phyloP scores from a whole-genome alignment of 2,329 filamentous ascomycete genomes.

The Bisporella sp. region DNA sequence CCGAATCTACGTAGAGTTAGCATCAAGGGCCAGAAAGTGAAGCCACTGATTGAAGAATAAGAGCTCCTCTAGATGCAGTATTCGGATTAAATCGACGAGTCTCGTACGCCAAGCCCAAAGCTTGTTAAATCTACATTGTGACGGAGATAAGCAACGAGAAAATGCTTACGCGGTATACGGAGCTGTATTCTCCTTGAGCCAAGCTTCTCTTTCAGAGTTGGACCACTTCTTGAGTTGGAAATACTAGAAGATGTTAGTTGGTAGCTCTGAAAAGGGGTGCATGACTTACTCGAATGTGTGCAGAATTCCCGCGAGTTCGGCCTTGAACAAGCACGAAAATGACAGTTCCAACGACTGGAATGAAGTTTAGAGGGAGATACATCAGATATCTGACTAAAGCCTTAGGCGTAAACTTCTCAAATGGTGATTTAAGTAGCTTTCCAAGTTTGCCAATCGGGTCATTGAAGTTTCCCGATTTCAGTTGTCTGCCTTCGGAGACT shows the following conservation, averaged over 20 bases:
- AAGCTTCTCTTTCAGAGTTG: slow-evolving; percentile 54
- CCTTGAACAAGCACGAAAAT: slow-evolving; percentile 76
- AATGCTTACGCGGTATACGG: slow-evolving; percentile 71
- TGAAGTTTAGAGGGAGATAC: slow-evolving; percentile 87
- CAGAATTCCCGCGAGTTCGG: slow-evolving; percentile 27
- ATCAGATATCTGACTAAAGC: slow-evolving; percentile 60
- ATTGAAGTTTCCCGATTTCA: slow-evolving; percentile 48
- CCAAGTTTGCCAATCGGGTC: slow-evolving; percentile 50
- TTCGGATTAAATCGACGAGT: too few species aligned
- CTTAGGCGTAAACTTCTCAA: slow-evolving; percentile 48
- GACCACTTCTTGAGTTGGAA: slow-evolving; percentile 89
- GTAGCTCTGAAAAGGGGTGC: not conserved
- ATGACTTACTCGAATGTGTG: slow-evolving; percentile 47
- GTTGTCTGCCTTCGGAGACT: slow-evolving; percentile 66
- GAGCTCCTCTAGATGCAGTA: too few species aligned
- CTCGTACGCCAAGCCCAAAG: too few species aligned
- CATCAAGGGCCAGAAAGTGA: too few species aligned
- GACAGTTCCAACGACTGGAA: slow-evolving; percentile 78
- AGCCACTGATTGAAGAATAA: too few species aligned
- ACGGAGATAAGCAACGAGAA: too few species aligned
- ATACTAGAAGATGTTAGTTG: slow-evolving; percentile 46
- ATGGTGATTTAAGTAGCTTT: slow-evolving; percentile 49
- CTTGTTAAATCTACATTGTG: too few species aligned
- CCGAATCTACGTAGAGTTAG: slow-evolving; percentile 52
- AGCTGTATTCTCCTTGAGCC: slow-evolving; percentile 62